A percentile compares a stretch with the other conserved stretches of the same genome.
phyloP scores from a whole-genome alignment of 768 basidiomycete species.

The Cantharellus cinnabarinus region DNA sequence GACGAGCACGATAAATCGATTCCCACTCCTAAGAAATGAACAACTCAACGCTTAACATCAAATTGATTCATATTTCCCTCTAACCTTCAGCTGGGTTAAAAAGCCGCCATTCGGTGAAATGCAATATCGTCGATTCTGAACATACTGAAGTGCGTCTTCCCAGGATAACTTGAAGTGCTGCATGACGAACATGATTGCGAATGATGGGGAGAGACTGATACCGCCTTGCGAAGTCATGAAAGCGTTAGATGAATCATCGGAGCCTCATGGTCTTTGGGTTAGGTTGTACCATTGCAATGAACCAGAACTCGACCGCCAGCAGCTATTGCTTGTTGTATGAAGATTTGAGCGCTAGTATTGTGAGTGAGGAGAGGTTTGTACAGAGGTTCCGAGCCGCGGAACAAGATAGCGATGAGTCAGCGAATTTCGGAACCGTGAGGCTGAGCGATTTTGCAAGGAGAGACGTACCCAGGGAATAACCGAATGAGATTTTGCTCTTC shows the following conservation, averaged over 20 bases:
- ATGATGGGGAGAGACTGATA: constrained; percentile 70
- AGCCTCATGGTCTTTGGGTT: not conserved
- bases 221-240: constrained; percentile 31
- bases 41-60: not conserved
- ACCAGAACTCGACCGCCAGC: constrained; percentile 60
- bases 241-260: not conserved
- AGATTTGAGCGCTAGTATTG: constrained; percentile 39
- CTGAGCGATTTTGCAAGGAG: not conserved
- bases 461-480: constrained; percentile 59
- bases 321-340: constrained; percentile 52
- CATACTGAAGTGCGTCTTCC: constrained; percentile 76
- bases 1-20: constrained; percentile 67
- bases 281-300: constrained; percentile 59
- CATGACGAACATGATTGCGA: constrained; percentile 90
- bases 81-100: constrained; percentile 75
- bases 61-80: constrained; percentile 4
- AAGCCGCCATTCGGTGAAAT: constrained; percentile 87
- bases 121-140: constrained; percentile 82
- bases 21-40: constrained; percentile 56
- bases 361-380: not conserved
- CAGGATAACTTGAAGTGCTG: constrained; percentile 58
- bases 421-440: not conserved
- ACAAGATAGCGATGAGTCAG: not conserved
- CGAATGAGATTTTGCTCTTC: constrained; percentile 91
- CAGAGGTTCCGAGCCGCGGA: not conserved